Conservation (phyloP, 2,329 filamentous ascomycete genomes). For the Pezicula radicicola region DNA sequence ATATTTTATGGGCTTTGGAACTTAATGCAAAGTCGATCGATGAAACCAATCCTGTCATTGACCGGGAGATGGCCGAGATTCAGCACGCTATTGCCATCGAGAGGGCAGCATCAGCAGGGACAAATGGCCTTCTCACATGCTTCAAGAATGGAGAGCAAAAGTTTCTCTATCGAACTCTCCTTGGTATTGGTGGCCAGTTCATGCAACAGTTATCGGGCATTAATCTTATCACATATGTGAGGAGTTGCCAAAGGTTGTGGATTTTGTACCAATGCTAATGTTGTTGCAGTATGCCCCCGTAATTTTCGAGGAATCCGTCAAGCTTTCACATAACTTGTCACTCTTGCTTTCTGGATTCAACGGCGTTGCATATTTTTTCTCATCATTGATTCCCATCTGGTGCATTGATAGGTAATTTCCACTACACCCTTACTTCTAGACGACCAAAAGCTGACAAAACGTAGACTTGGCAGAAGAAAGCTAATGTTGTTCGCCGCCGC, state of each 20-base stretch:
- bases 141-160: slow-evolving; percentile 40
- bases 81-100: slow-evolving; percentile 37
- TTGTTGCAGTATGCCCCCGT: slow-evolving; percentile 35
- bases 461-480: slow-evolving; percentile 50
- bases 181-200: slow-evolving; percentile 41
- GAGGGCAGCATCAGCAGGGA: slow-evolving; percentile 31
- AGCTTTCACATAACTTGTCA: slow-evolving; percentile 41
- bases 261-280: background rate
- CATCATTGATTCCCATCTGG: slow-evolving; percentile 31
- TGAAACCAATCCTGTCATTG: slow-evolving; percentile 12
- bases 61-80: slow-evolving; percentile 32
- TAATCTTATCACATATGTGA: slow-evolving; percentile 34
- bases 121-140: slow-evolving; percentile 31
- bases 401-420: slow-evolving; percentile 44
- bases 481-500: slow-evolving; percentile 49
- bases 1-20: slow-evolving; percentile 30
- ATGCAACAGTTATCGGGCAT: slow-evolving; percentile 35
- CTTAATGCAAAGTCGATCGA: slow-evolving; percentile 27
- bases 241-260: background rate
- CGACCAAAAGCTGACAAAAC: background rate
- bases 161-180: slow-evolving; percentile 35
- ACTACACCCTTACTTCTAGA: background rate
- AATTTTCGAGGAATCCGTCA: slow-evolving; percentile 44
- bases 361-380: slow-evolving; percentile 36
- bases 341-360: slow-evolving; percentile 51